Conservation (phyloP, 75 land plant genomes). For the Sequoiadendron giganteum region DNA sequence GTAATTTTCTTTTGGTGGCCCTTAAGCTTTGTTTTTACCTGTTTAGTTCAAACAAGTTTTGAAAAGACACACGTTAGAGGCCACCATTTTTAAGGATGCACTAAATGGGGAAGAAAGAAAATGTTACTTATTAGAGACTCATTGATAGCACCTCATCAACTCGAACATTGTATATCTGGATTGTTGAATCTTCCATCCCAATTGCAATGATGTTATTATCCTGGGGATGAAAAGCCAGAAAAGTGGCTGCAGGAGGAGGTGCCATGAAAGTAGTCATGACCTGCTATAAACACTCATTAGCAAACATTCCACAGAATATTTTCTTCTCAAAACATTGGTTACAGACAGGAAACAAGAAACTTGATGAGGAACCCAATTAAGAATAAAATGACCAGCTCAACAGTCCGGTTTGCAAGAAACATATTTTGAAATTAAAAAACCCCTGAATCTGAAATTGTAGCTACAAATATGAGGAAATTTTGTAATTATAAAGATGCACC, state of each 20-base stretch:
- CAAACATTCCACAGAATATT: background rate
- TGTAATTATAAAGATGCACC: slow-evolving; percentile 23
- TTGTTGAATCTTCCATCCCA: slow-evolving; percentile 68
- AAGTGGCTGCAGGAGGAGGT: slow-evolving; percentile 70
- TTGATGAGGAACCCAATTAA: background rate
- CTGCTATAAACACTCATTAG: slow-evolving; percentile 17
- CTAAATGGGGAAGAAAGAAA: background rate
- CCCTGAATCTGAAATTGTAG: background rate
- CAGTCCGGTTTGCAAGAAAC: background rate
- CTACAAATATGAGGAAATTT: background rate
- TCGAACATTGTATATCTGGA: slow-evolving; percentile 55
- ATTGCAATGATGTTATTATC: slow-evolving; percentile 65
- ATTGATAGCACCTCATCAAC: slow-evolving; percentile 34
- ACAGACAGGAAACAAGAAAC: background rate
- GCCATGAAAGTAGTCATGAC: slow-evolving; percentile 55
- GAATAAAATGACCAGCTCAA: background rate
- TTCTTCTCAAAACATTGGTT: too few species aligned
- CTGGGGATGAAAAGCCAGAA: slow-evolving; percentile 58
- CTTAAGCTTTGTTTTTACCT: slow-evolving; percentile 52
- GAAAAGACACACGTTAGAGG: background rate
- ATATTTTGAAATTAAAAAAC: background rate
- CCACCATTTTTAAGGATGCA: background rate
- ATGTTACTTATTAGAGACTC: background rate
- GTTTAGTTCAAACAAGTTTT: slow-evolving; percentile 8
- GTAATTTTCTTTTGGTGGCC: slow-evolving; percentile 63